Evolutionary conservation across 805 yeast genomes (phyloP).

Genomic region (Saccharomycopsis capsularis): DNA sequence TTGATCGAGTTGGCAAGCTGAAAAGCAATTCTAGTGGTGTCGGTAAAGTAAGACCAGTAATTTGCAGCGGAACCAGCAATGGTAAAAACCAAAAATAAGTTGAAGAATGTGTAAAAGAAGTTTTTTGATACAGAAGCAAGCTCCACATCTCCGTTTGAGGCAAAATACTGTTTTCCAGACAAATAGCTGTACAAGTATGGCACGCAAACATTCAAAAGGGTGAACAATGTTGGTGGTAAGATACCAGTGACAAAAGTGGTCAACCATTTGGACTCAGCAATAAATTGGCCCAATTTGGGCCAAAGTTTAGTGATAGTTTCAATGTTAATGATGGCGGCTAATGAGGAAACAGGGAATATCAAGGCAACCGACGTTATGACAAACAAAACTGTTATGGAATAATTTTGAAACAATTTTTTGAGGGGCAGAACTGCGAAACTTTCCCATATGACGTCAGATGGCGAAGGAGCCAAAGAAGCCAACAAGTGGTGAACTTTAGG

Average conservation of each 20-base stretch:
- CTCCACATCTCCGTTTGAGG: constrained; percentile 53
- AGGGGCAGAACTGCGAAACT: constrained; percentile 66
- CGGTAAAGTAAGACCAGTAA: constrained; percentile 49
- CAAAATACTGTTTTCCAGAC: constrained; percentile 44
- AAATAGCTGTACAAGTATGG: constrained; percentile 51
- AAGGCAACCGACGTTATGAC: constrained; percentile 44
- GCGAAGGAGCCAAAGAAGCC: constrained; percentile 87
- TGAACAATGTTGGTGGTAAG: constrained; percentile 53
- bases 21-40: constrained; percentile 52
- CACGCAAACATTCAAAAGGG: constrained; percentile 43
- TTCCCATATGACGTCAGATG: constrained; percentile 90
- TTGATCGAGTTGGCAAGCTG: constrained; percentile 47
- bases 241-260: constrained; percentile 55
- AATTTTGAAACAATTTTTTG: constrained; percentile 28
- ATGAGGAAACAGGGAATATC: constrained; percentile 49
- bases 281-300: constrained; percentile 51
- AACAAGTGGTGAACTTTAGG: constrained; percentile 80
- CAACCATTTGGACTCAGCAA: constrained; percentile 43
- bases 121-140: constrained; percentile 50
- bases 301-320: constrained; percentile 49
- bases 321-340: constrained; percentile 49
- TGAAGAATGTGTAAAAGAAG: constrained; percentile 53
- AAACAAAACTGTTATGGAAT: constrained; percentile 37
- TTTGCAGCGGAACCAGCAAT: constrained; percentile 57
- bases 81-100: constrained; percentile 54